These are phyloP conservation scores for Elaeagnus macrophylla DNA, from an alignment of 306 rosid species.

Conservation along the genomic window DNA sequence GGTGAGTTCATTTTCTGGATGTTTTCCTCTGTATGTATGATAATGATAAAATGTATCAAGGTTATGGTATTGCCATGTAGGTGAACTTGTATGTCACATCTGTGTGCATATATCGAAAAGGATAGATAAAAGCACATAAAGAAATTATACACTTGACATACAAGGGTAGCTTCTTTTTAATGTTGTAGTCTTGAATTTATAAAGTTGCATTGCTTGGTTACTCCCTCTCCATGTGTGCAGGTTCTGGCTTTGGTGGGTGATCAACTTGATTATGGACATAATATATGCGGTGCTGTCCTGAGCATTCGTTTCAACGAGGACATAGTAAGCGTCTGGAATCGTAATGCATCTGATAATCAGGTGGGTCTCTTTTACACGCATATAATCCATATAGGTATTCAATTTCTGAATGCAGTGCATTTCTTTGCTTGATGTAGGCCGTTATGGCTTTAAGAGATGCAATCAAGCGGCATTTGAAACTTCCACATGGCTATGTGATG, in stretches of 20 bases:
- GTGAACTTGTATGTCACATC: background rate
- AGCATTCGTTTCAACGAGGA: slow-evolving; percentile 94
- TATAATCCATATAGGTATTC: background rate
- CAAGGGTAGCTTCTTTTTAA: background rate
- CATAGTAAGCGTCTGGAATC: slow-evolving; percentile 84
- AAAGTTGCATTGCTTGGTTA: background rate
- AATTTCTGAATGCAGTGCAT: background rate
- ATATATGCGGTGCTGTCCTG: slow-evolving; percentile 85
- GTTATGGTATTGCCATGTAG: background rate
- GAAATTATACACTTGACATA: background rate
- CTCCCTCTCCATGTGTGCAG: slow-evolving; percentile 27
- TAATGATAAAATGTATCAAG: too few species aligned
- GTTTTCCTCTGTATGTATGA: too few species aligned
- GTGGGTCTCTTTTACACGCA: slow-evolving; percentile 22
- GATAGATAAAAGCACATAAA: background rate
- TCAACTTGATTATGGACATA: slow-evolving; percentile 80
- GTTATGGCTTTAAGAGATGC: slow-evolving; percentile 15
- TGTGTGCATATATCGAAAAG: background rate
- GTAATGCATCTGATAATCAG: slow-evolving; percentile 87
- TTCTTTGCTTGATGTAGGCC: slow-evolving; percentile 1
- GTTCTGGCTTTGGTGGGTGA: slow-evolving; percentile 90
- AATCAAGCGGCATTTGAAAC: slow-evolving; percentile 80
- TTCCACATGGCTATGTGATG: slow-evolving; percentile 84
- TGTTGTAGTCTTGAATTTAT: background rate
- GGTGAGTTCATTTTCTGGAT: too few species aligned